A percentile compares a stretch with the other conserved stretches of the same genome.
Evolutionary conservation across 2,329 filamentous ascomycete species (phyloP).

Genomic region (Metarhizium rileyi): DNA sequence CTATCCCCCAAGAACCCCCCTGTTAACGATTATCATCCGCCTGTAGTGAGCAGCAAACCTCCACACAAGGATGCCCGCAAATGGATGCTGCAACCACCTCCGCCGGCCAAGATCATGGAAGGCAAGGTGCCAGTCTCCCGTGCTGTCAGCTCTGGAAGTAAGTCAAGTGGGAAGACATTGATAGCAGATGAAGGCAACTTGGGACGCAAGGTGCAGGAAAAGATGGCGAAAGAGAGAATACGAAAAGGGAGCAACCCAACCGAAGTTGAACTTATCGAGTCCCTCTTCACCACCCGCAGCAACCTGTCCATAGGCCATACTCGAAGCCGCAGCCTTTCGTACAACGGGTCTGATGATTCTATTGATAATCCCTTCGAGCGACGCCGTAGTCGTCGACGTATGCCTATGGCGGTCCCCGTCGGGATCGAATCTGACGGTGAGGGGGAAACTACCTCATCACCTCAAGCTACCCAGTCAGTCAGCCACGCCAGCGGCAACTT

Average conservation of each 20-base stretch:
- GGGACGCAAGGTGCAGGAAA: constrained; percentile 34
- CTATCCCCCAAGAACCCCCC: constrained; percentile 54
- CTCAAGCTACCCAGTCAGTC: constrained; percentile 14
- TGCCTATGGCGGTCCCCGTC: constrained; percentile 20
- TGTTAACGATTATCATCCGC: constrained; percentile 78
- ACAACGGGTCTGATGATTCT: constrained; percentile 27
- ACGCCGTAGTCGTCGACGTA: constrained; percentile 16
- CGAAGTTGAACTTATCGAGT: constrained; percentile 35
- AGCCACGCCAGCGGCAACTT: constrained; percentile 17
- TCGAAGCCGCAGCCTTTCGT: constrained; percentile 28
- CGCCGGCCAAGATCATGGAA: constrained; percentile 83
- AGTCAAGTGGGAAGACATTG: constrained; percentile 35
- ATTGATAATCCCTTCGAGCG: constrained; percentile 20
- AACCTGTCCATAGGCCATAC: constrained; percentile 22
- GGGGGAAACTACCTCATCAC: constrained; percentile 18
- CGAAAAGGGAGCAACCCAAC: constrained; percentile 31
- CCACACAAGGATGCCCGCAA: constrained; percentile 59
- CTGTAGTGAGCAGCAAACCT: constrained; percentile 69
- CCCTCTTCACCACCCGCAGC: constrained; percentile 25
- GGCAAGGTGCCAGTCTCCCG: constrained; percentile 66
- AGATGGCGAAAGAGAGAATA: constrained; percentile 36
- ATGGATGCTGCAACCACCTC: constrained; percentile 92
- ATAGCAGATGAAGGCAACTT: constrained; percentile 32
- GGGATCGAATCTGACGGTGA: constrained; percentile 25
- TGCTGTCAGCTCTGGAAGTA: constrained; percentile 48